These are phyloP conservation scores for Lablab purpureus DNA, from an alignment of 306 rosid species.

Conservation along the genomic window DNA sequence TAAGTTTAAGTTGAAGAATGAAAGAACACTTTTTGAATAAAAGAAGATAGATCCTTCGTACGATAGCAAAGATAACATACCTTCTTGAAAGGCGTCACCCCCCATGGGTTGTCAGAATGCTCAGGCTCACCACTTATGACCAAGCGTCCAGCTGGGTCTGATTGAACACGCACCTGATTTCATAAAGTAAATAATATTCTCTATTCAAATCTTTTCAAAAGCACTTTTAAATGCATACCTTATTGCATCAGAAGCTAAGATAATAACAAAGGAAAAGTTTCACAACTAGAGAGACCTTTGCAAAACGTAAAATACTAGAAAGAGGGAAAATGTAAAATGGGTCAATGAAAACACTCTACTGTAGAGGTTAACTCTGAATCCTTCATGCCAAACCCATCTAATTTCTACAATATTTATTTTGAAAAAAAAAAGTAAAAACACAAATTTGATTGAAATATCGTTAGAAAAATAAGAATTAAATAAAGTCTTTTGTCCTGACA, in stretches of 20 bases:
- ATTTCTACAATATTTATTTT: too few species aligned
- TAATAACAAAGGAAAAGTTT: not conserved
- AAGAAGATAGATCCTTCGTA: not conserved
- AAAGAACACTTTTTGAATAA: not conserved
- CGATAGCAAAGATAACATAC: conserved; percentile 40
- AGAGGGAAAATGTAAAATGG: not conserved
- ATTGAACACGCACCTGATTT: conserved; percentile 92
- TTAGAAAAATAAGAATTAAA: too few species aligned
- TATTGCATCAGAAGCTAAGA: conserved; percentile 27
- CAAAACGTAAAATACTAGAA: conserved; percentile 14
- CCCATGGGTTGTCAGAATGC: conserved; percentile 94
- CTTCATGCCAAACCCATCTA: too few species aligned
- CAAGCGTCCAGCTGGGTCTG: conserved; percentile 95
- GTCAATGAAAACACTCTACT: too few species aligned
- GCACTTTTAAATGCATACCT: not conserved
- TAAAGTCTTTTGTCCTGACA: too few species aligned
- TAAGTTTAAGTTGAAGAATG: conserved; percentile 3
- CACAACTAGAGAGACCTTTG: not conserved
- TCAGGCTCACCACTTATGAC: conserved; percentile 98
- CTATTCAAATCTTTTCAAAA: not conserved
- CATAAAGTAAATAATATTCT: conserved; percentile 25
- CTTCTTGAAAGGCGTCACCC: conserved; percentile 97
- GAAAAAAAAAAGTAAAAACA: too few species aligned
- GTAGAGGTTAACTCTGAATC: too few species aligned
- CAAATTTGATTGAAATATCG: too few species aligned